Conservation (phyloP, 2,329 filamentous ascomycete species). For the Fusarium sacchari region DNA sequence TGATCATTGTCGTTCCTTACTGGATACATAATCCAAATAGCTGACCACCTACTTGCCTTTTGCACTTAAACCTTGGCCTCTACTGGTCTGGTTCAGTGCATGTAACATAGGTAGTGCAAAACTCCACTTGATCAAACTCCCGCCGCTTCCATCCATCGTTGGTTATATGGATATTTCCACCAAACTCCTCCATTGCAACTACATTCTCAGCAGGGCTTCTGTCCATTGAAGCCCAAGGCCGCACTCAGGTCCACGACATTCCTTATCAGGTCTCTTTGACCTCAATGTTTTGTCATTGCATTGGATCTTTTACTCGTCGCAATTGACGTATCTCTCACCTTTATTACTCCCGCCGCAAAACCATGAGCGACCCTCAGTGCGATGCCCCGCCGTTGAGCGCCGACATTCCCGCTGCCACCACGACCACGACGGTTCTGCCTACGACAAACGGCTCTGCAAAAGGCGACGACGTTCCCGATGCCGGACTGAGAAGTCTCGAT, state of each 20-base stretch:
- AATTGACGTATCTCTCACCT: constrained; percentile 33
- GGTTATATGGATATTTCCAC: not conserved
- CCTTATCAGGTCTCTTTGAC: not conserved
- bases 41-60: not conserved
- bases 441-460: constrained; percentile 26
- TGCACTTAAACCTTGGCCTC: constrained; percentile 4
- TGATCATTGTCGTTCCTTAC: not conserved
- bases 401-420: constrained; percentile 19
- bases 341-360: constrained; percentile 19
- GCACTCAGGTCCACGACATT: constrained; percentile 22
- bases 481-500: constrained; percentile 82
- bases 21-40: not conserved
- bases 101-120: constrained; percentile 15
- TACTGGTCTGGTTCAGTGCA: not conserved
- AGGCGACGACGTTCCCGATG: constrained; percentile 61
- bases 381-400: constrained; percentile 45
- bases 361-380: constrained; percentile 48
- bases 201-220: constrained; percentile 12
- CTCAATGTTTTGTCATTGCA: constrained; percentile 32
- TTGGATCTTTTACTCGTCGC: constrained; percentile 25
- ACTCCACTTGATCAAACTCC: constrained; percentile 29
- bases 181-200: constrained; percentile 20
- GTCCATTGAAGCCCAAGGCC: constrained; percentile 7
- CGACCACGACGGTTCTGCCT: constrained; percentile 18
- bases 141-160: constrained; percentile 4